Percentiles rank a stretch among this genome's conserved stretches.
phyloP scores from a whole-genome alignment of 106 monocot genomes.

The Narthecium ossifragum region DNA sequence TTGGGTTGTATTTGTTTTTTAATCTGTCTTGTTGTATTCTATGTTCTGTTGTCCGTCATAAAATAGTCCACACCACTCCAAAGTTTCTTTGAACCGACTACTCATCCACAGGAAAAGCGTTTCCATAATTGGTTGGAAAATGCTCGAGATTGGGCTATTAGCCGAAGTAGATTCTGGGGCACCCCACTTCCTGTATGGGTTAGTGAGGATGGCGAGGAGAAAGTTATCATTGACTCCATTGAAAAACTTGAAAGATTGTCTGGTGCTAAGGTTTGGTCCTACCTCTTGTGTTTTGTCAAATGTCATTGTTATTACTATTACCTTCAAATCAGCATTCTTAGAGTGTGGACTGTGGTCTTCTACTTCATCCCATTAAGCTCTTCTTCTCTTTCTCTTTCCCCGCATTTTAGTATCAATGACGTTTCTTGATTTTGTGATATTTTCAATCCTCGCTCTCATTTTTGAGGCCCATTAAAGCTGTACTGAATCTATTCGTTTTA shows the following conservation, averaged over 20 bases:
- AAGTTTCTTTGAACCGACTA: too few species aligned
- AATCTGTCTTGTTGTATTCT: neutral
- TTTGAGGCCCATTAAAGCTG: too few species aligned
- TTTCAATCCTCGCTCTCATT: too few species aligned
- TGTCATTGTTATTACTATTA: neutral
- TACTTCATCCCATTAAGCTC: too few species aligned
- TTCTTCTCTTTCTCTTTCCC: too few species aligned
- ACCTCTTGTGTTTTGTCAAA: neutral
- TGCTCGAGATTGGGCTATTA: slow-evolving; percentile 98
- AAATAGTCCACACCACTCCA: too few species aligned
- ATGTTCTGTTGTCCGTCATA: too few species aligned
- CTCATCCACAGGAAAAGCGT: slow-evolving; percentile 63
- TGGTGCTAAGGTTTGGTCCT: slow-evolving; percentile 57
- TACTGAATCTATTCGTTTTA: too few species aligned
- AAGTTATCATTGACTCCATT: slow-evolving; percentile 83
- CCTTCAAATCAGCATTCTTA: too few species aligned
- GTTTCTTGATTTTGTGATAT: too few species aligned
- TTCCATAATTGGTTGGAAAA: slow-evolving; percentile 99
- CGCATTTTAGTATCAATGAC: too few species aligned
- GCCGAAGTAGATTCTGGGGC: slow-evolving; percentile 97
- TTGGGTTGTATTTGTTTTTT: neutral
- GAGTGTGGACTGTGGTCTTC: too few species aligned
- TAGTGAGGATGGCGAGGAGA: slow-evolving; percentile 83
- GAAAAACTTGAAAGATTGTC: slow-evolving; percentile 82
- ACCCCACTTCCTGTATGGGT: slow-evolving; percentile 96